phyloP scores from a whole-genome alignment of 164 flowering plant species.

The Santalum album region DNA sequence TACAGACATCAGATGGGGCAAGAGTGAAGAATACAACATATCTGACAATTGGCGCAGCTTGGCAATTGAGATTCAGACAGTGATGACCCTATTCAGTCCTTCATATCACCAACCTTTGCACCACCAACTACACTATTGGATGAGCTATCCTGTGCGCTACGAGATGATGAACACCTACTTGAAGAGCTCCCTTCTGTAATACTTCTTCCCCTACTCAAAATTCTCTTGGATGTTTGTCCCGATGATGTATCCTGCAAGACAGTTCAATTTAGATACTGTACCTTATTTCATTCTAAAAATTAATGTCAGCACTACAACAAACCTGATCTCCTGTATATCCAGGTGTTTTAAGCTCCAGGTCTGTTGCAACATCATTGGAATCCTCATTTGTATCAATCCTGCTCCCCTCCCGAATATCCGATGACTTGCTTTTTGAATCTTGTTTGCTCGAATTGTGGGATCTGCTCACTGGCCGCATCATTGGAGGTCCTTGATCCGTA shows the following conservation, averaged over 20 bases:
- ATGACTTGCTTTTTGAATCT: slow-evolving; percentile 40
- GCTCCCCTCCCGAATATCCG: slow-evolving; percentile 24
- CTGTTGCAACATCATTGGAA: slow-evolving; percentile 32
- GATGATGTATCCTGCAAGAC: slow-evolving; percentile 25
- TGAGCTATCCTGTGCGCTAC: slow-evolving; percentile 34
- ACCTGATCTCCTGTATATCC: slow-evolving; percentile 35
- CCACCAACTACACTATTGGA: slow-evolving; percentile 24
- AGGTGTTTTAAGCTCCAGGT: slow-evolving; percentile 39
- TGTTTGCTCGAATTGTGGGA: slow-evolving; percentile 47
- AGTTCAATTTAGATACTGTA: background rate
- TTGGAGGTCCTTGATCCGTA: slow-evolving; percentile 29
- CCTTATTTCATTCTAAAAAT: background rate
- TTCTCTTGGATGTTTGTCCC: slow-evolving; percentile 13
- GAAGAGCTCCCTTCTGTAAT: slow-evolving; percentile 20
- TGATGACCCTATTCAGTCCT: background rate
- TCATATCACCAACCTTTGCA: slow-evolving; percentile 11
- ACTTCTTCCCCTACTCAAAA: slow-evolving; percentile 14
- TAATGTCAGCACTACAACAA: background rate
- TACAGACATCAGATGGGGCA: background rate
- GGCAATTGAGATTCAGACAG: background rate
- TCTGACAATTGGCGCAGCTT: background rate
- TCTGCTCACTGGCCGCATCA: slow-evolving; percentile 27
- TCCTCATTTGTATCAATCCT: slow-evolving; percentile 18
- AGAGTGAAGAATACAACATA: too few relatives aligned
- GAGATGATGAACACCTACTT: slow-evolving; percentile 32